Evolutionary conservation across 106 monocot species (phyloP), one percentile per base, ranked within the genome.

Genomic region (Dendrobium huoshanense): DNA sequence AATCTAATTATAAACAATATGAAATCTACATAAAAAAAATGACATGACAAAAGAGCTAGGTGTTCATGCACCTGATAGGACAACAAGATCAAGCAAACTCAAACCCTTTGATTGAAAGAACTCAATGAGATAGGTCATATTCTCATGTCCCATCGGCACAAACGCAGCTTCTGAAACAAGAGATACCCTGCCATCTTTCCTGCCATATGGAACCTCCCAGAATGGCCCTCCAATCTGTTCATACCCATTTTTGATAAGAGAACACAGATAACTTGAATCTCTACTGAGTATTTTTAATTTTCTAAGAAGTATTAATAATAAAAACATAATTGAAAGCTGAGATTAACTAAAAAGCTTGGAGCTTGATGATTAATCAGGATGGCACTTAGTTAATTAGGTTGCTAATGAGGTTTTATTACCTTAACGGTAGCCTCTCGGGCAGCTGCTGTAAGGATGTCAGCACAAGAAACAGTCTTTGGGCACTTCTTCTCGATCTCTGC

Each of bases 51-150:
- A 20, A 61, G 22, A 61, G 22, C 4, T 22, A 61, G 22, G n/a
- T 9, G 5, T 61, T 22, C 65, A 43, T 0, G 3, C 76, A 87
- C 94, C 94, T 78, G 90, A 91, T 73, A 96, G 91, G 8, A 88
- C 79, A 11, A 87, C 91, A 58, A 96, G 76, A 70, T 96, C 93
- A 17, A 93, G 82, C 10, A 85, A 8, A 31, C 73, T 87, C 58
- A 96, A 77, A 37, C 93, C 96, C 49, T 64, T 87, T 56, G 93
- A 83, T 51, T 96, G 87, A 87, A 96, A 91, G 89, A 91, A 91
- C 82, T 88, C 84, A 54, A 96, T 87, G 64, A 96, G 91, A 29
- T 91, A 74, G 16, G 96, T 96, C 67, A 93, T 43, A 84, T 89
- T 96, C 84, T 96, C 93, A 25, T 55, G 79, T 13, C 96, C 93